Evolutionary conservation across 2,329 filamentous ascomycete species (phyloP).

Genomic region (Cladosporium sp.): DNA sequence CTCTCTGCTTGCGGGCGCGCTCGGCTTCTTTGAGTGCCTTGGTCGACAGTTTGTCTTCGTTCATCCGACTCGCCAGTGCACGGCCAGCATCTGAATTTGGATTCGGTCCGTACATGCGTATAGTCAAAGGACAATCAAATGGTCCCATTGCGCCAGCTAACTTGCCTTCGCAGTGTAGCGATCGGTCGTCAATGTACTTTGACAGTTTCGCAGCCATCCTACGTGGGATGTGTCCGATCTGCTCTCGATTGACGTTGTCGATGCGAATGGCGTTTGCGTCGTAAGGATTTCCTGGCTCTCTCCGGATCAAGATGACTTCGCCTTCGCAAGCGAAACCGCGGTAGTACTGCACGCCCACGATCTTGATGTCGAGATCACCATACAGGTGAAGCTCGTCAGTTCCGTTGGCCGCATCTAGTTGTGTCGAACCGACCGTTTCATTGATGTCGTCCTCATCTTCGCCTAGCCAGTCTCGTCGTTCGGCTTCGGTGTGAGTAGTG

Average conservation of each 20-base stretch:
- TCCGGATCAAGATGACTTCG: constrained; percentile 63
- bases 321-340: constrained; percentile 62
- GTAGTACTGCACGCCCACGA: constrained; percentile 66
- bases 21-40: constrained; percentile 46
- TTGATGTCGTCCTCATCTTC: constrained; percentile 34
- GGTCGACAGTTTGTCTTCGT: constrained; percentile 63
- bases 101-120: constrained; percentile 69
- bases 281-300: constrained; percentile 66
- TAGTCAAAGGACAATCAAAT: constrained; percentile 71
- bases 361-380: constrained; percentile 53
- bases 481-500: constrained; percentile 25
- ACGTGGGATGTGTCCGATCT: constrained; percentile 78
- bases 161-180: constrained; percentile 67
- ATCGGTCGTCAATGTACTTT: constrained; percentile 64
- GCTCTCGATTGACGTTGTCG: constrained; percentile 71
- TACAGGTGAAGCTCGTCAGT: constrained; percentile 34
- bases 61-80: constrained; percentile 63
- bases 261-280: constrained; percentile 77
- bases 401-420: constrained; percentile 29
- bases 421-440: constrained; percentile 35
- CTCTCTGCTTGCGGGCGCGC: constrained; percentile 40
- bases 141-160: constrained; percentile 66
- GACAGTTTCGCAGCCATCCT: constrained; percentile 70
- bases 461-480: constrained; percentile 33
- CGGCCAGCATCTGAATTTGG: constrained; percentile 40